Evolutionary conservation across 1,139 yeast species (phyloP).

Genomic region (Taiozyma sp.): DNA sequence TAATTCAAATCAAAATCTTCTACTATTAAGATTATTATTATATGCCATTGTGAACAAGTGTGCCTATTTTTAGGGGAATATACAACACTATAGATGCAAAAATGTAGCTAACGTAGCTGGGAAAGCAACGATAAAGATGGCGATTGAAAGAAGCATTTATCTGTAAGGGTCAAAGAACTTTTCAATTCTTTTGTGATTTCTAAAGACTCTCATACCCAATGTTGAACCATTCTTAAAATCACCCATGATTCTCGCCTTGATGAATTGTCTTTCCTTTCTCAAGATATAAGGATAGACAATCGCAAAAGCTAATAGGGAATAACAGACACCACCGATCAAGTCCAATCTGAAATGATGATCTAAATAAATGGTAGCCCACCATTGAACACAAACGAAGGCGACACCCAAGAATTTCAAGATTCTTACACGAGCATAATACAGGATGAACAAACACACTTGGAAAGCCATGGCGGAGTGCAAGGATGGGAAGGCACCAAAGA

Average conservation of each 20-base stretch:
- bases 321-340: slow-evolving; percentile 46
- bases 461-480: slow-evolving; percentile 63
- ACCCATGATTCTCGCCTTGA: slow-evolving; percentile 29
- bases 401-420: slow-evolving; percentile 32
- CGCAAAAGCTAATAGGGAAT: slow-evolving; percentile 42
- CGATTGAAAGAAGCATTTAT: neutral
- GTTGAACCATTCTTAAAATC: slow-evolving; percentile 38
- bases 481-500: slow-evolving; percentile 68
- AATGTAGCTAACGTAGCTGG: neutral
- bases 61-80: neutral
- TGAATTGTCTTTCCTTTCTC: slow-evolving; percentile 25
- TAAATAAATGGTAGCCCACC: slow-evolving; percentile 74
- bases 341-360: slow-evolving; percentile 73
- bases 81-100: neutral
- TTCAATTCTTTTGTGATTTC: slow-evolving; percentile 37
- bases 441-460: slow-evolving; percentile 42
- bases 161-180: slow-evolving; percentile 47
- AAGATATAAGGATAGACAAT: slow-evolving; percentile 30
- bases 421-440: slow-evolving; percentile 36
- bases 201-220: slow-evolving; percentile 57
- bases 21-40: neutral
- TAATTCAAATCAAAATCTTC: neutral
- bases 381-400: slow-evolving; percentile 46
- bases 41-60: neutral
- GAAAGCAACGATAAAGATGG: no score